Percentiles rank a stretch among this genome's conserved stretches.
Evolutionary conservation across 441 rosid genomes (phyloP).

Genomic region (Syzygium malaccense): DNA sequence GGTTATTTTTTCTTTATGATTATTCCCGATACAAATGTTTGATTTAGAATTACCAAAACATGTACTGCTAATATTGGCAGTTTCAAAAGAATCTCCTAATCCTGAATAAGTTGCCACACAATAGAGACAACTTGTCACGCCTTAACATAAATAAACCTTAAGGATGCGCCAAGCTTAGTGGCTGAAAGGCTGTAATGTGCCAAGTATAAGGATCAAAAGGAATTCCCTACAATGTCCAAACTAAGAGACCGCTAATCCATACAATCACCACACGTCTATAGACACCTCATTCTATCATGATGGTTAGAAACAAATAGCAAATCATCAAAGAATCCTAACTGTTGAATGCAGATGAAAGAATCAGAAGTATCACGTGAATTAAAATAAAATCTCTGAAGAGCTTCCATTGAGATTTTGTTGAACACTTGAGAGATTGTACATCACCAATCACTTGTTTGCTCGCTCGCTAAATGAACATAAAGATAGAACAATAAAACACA

Average conservation of each 20-base stretch:
- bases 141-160: background rate
- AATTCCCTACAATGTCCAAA: background rate
- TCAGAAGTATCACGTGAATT: background rate
- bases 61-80: background rate
- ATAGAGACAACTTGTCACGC: background rate
- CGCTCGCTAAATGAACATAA: background rate
- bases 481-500: background rate
- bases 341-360: background rate
- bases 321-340: background rate
- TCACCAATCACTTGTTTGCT: background rate
- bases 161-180: background rate
- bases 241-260: background rate
- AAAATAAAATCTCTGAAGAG: background rate
- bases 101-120: background rate
- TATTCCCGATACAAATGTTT: background rate
- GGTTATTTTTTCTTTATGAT: background rate
- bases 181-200: background rate
- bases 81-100: background rate
- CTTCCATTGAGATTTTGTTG: background rate
- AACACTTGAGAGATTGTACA: background rate
- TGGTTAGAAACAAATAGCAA: background rate
- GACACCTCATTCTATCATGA: background rate
- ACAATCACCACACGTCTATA: background rate
- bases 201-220: background rate
- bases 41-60: background rate